These are phyloP conservation scores for Pisolithus albus DNA, from an alignment of 768 basidiomycete species.

Conservation along the genomic window DNA sequence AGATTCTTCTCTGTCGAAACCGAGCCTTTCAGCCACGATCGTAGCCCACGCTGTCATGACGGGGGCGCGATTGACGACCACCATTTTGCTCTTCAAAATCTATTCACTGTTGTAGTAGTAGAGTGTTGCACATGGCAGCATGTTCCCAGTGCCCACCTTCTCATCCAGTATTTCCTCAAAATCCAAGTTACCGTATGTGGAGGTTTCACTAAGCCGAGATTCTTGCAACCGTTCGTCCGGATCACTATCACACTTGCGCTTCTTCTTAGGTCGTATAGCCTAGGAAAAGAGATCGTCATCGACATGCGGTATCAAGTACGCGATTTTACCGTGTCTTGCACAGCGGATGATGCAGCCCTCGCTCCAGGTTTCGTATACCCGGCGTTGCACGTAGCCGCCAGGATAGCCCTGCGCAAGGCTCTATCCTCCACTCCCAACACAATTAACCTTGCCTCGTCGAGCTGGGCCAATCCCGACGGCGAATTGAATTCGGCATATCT, in stretches of 20 bases:
- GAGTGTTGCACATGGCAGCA: neutral
- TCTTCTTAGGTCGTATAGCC: slow-evolving; percentile 47
- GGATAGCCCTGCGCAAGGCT: slow-evolving; percentile 53
- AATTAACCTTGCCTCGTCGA: slow-evolving; percentile 56
- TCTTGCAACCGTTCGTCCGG: slow-evolving; percentile 55
- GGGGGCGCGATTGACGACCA: slow-evolving; percentile 85
- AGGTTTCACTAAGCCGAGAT: slow-evolving; percentile 43
- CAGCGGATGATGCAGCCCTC: slow-evolving; percentile 8
- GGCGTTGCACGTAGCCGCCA: slow-evolving; percentile 56
- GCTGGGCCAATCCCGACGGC: slow-evolving; percentile 43
- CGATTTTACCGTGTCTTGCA: too few species aligned
- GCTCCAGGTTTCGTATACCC: slow-evolving; percentile 37
- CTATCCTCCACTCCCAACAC: slow-evolving; percentile 55
- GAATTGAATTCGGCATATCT: slow-evolving; percentile 74
- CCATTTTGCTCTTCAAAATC: slow-evolving; percentile 53
- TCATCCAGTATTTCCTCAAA: slow-evolving; percentile 73
- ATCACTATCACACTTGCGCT: slow-evolving; percentile 36
- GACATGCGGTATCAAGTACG: neutral
- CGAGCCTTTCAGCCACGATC: slow-evolving; percentile 76
- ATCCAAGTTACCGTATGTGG: slow-evolving; percentile 48
- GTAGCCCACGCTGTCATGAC: slow-evolving; percentile 93
- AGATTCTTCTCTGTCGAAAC: slow-evolving; percentile 85
- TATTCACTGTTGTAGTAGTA: slow-evolving; percentile 22
- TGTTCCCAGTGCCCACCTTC: slow-evolving; percentile 47
- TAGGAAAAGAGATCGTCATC: slow-evolving; percentile 13